Base-by-base conservation (phyloP, 2,329 filamentous ascomycete species). In the Triangularia verruculosa region DNA sequence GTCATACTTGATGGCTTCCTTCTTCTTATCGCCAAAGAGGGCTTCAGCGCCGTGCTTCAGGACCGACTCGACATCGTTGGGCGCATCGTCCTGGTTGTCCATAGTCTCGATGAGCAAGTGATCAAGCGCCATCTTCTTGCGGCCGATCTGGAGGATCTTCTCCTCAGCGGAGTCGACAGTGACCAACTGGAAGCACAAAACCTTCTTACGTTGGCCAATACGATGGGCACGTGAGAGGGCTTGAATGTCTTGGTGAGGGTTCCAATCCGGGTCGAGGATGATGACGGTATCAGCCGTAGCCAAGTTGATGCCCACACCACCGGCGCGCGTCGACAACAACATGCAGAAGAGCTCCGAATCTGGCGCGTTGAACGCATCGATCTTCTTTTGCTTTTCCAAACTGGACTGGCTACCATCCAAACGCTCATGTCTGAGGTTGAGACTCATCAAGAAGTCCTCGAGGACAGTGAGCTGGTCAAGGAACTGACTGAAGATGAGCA, bases 231-330 rank as follows among this genome's bases (percentile, higher is more conserved):
- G 88, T 28, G 94, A 96, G 28, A 99, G 83, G 0, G 95, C 95
- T 75, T 99, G 95, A 47, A 99, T 90, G 72, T 99, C 96, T 76
- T 99, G 95, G 73, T 99, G 95, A 0, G 95, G 95, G 66, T 99
- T 99, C 80, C 96, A 98, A 73, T 99, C 95, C 0, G 92, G 92
- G 71, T 99, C 93, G 69, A 98, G 87, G 68, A 99, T 97, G 68
- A 99, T 97, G 66, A 99, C 96, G 0, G 95, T 99, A 73, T 99
- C 95, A 2, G 95, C 95, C 7, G 93, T 97, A 0, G 95, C 95
- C 61, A 99, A 83, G 73, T 99, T 99, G 80, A 99, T 99, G 15
- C 95, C 96, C 0, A 99, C 94, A 71, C 96, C 95, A 61, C 95
- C 95, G 17, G 96, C 93, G 67, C 95, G 89, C 3, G 96, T 99